Evolutionary conservation across 257 asterid species (phyloP), one percentile per base, ranked within the genome.

Genomic region (Solanum appendiculatum): DNA sequence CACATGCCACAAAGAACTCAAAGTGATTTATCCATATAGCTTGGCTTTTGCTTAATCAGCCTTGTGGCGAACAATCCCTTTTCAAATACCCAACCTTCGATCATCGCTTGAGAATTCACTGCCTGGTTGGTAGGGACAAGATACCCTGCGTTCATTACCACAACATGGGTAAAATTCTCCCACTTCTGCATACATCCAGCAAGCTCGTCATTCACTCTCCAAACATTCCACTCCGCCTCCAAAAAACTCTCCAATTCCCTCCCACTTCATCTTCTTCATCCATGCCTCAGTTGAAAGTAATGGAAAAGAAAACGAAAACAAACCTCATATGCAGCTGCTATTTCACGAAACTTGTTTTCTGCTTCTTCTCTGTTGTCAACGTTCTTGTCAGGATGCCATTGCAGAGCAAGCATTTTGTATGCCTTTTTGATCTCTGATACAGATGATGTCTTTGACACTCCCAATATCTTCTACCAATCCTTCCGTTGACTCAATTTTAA

Each of bases 281-380:
- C 98, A 96, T 14, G 93, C 91, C 91, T 92, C 85, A 0, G 94
- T 42, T 42, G 10, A 42, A 34, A 34, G 4, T 34, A 34, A 34
- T 18, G 16, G 11, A 60, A 58, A 23, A 36, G 60, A 58, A 0
- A 11, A 54, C 64, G 37, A 44, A 82, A 64, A 84, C 34, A 40
- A 74, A 74, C 99, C 99, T 97, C 99, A 44, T 97, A 97, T 33
- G 99, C 98, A 77, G 98, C 99, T 73, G 99, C 98, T 90, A 97
- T 96, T 91, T 97, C 99, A 58, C 92, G 93, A 72, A 96, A 96
- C 87, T 96, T 92, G 87, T 93, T 94, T 89, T 96, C 98, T 37
- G 99, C 99, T 92, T 91, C 99, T 87, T 93, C 98, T 87, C 99
- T 93, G 72, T 97, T 95, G 88, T 94, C 98, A 10, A 91, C 95